Evolutionary conservation across 345 rosid species (phyloP), one percentile per base, ranked within the genome.

Genomic region (Fremontodendron californicum): DNA sequence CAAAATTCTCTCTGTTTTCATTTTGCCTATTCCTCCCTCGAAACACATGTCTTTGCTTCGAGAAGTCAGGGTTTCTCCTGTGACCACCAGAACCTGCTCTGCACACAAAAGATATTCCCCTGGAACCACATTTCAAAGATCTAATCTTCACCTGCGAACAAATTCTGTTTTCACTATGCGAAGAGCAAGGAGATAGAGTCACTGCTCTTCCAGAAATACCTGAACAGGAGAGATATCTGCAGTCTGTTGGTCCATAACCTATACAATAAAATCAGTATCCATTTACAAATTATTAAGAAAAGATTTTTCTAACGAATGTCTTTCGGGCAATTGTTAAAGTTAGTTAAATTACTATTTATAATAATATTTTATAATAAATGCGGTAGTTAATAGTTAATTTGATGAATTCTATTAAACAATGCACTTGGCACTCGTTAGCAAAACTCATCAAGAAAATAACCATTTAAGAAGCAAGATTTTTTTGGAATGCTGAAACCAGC

Each of bases 21-120:
- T 77, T 85, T 71, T 81, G 88, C 70, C 87, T 84, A 82, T 87
- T 90, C 82, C 89, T 86, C 79, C 89, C 88, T 65, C 89, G 90
- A 81, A 84, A 84, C 6, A 87, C 86, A 81, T 88, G 86, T 71
- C 79, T 88, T 81, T 89, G 90, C 80, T 88, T 88, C 29, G 88
- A 83, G 84, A 88, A 88, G 84, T 91, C 95, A 3, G 90, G 89
- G 82, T 93, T 90, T 86, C 90, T 89, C 83, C 90, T 78, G 25
- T 87, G 87, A 75, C 90, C 85, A 75, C 86, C 85, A 80, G 89
- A 84, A 78, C 83, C 89, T 74, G 91, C 93, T 82, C 40, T 84
- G 82, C 97, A 91, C 23, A 83, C 84, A 31, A 89, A 81, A 65
- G 86, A 83, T 63, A 77, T 74, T 81, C 80, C 82, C 78, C 55